These are phyloP conservation scores for Fragilaria crotonensis DNA, from an alignment of 108 stramenopile species.

Conservation along the genomic window DNA sequence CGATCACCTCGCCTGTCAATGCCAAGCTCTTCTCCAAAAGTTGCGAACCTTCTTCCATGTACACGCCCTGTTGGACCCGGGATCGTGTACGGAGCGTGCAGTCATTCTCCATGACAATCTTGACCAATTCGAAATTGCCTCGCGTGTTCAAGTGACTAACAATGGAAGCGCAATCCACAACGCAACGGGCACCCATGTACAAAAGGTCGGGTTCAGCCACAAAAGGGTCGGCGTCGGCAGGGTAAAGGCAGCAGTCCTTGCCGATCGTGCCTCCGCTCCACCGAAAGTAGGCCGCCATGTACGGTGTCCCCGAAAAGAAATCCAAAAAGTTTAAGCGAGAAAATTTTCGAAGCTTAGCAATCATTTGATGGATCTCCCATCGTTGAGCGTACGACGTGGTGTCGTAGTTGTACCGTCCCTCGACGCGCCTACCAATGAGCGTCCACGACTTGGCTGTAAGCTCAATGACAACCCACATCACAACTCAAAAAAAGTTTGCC, in stretches of 20 bases:
- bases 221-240: slow-evolving; percentile 44
- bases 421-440: slow-evolving; percentile 33
- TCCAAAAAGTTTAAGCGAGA: slow-evolving; percentile 25
- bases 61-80: slow-evolving; percentile 39
- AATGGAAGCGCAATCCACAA: slow-evolving; percentile 47
- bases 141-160: slow-evolving; percentile 57
- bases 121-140: slow-evolving; percentile 48
- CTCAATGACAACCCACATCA: slow-evolving; percentile 34
- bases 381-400: slow-evolving; percentile 34
- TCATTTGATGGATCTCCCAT: slow-evolving; percentile 52
- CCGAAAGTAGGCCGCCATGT: slow-evolving; percentile 28
- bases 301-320: slow-evolving; percentile 36
- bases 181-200: slow-evolving; percentile 42
- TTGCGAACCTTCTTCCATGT: slow-evolving; percentile 41
- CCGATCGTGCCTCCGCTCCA: slow-evolving; percentile 33
- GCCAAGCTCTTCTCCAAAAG: slow-evolving; percentile 55
- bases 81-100: slow-evolving; percentile 36
- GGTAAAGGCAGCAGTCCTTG: slow-evolving; percentile 44
- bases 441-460: slow-evolving; percentile 44
- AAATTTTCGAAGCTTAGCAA: slow-evolving; percentile 19
- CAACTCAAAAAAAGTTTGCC: slow-evolving; percentile 14
- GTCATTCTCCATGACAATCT: slow-evolving; percentile 30
- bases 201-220: slow-evolving; percentile 62
- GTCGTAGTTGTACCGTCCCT: slow-evolving; percentile 49
- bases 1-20: slow-evolving; percentile 54